Evolutionary conservation across 73 alveolate genomes (phyloP), one percentile per base, ranked within the genome.

Genomic region (Stentor coeruleus): DNA sequence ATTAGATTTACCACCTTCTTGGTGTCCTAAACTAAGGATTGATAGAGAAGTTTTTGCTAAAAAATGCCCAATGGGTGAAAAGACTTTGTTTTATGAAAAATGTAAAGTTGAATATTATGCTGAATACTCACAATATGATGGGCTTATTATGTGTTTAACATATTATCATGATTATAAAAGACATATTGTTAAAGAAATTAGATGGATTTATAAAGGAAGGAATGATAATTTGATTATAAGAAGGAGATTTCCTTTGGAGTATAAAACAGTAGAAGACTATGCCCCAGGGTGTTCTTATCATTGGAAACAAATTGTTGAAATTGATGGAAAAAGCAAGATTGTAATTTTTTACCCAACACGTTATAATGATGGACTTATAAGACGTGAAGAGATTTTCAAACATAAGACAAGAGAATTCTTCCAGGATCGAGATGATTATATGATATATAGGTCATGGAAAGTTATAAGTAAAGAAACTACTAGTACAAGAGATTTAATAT

Each of bases 1-100:
- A 33, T 85, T 93, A 57, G 99, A 95, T 85, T 91, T 95, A 98
- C 98, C 99, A 3, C 99, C 98, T 0, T 91, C 99, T 20, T 95
- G 99, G 99, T 91, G 98, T 0, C 97, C 96, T n/a, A 95, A 93
- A 77, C 85, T 95, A 2, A 91, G 80, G 38, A 91, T 95, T 36
- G 94, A 91, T 72, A 93, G 85, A 75, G 97, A 95, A 55, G 89
- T 87, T 66, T 95, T 88, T 90, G 81, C 91, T 15, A 94, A 89
- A 76, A 87, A 94, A 3, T 93, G 97, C 33, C 99, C 99, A n/a
- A 81, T 90, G 0, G 97, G 97, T 84, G 97, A 94, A 73, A 90
- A 91, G 57, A 92, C 97, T 14, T 87, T 88, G 3, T 94, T 90
- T 82, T 94, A 88, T 85, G 89, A 93, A 81, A 93, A 93, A 88